These are phyloP conservation scores for Candida tetrigidarum DNA, from an alignment of 1,139 yeast genomes.

Conservation along the genomic window DNA sequence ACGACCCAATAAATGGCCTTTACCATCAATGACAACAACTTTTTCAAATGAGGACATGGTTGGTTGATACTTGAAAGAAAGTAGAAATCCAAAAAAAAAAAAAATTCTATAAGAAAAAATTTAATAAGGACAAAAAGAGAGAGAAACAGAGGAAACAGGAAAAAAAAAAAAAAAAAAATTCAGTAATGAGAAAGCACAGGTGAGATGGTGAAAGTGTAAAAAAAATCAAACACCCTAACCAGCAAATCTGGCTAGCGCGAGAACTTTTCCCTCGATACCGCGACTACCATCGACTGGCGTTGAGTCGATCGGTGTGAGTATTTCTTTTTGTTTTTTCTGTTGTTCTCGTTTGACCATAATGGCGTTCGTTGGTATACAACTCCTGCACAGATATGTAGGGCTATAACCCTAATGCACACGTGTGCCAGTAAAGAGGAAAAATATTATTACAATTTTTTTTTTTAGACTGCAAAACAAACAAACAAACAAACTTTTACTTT, in stretches of 20 bases:
- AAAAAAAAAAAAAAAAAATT: neutral
- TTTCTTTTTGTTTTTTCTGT: too few relatives aligned
- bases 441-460: too few relatives aligned
- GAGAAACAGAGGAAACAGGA: neutral
- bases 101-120: slow-evolving; percentile 7
- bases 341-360: neutral
- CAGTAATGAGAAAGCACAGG: neutral
- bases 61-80: slow-evolving; percentile 7
- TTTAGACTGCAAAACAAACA: neutral
- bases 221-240: neutral
- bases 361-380: neutral
- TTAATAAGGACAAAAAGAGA: slow-evolving; percentile 1
- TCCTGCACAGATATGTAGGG: neutral
- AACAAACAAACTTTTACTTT: neutral
- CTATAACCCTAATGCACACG: neutral
- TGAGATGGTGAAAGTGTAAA: slow-evolving; percentile 5
- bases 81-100: neutral
- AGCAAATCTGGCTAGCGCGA: neutral
- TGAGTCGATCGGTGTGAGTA: neutral
- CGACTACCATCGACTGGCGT: neutral
- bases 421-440: neutral
- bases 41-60: slow-evolving; percentile 92
- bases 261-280: neutral
- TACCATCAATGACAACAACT: slow-evolving; percentile 97
- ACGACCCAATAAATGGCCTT: slow-evolving; percentile 99